phyloP scores from a whole-genome alignment of 2,329 filamentous ascomycete species.

The Epichloe baconii region DNA sequence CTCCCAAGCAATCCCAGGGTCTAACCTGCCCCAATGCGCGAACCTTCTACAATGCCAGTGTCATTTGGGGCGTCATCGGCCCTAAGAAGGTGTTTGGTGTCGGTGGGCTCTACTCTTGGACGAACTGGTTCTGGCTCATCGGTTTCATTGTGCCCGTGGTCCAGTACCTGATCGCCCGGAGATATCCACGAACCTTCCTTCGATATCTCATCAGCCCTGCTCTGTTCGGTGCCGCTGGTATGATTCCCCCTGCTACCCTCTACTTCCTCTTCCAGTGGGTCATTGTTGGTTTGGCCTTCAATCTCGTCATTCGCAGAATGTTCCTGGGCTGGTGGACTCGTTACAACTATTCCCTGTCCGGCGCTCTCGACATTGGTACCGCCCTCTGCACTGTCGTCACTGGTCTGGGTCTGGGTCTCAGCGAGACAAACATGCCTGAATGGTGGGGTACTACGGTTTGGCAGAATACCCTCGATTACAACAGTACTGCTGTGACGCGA shows the following conservation, averaged over 20 bases:
- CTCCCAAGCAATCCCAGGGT: constrained; percentile 29
- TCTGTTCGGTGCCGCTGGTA: constrained; percentile 35
- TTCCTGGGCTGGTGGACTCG: constrained; percentile 42
- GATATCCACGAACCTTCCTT: constrained; percentile 31
- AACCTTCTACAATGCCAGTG: constrained; percentile 47
- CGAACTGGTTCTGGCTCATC: constrained; percentile 44
- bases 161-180: constrained; percentile 34
- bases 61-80: constrained; percentile 49
- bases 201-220: constrained; percentile 40
- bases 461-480: constrained; percentile 18
- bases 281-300: constrained; percentile 41
- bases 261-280: constrained; percentile 43
- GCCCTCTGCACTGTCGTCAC: constrained; percentile 43
- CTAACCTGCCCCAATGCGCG: constrained; percentile 44
- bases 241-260: constrained; percentile 42
- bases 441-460: constrained; percentile 33
- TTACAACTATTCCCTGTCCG: constrained; percentile 48
- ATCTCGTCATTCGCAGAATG: constrained; percentile 35
- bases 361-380: constrained; percentile 44
- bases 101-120: constrained; percentile 30
- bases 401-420: constrained; percentile 32
- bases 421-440: constrained; percentile 26
- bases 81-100: constrained; percentile 20
- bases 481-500: constrained; percentile 16
- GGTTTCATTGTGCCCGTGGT: constrained; percentile 33